Percentiles rank a stretch among this genome's conserved stretches.
Evolutionary conservation across 2,329 filamentous ascomycete genomes (phyloP).

Genomic region (Penicillium sp.): DNA sequence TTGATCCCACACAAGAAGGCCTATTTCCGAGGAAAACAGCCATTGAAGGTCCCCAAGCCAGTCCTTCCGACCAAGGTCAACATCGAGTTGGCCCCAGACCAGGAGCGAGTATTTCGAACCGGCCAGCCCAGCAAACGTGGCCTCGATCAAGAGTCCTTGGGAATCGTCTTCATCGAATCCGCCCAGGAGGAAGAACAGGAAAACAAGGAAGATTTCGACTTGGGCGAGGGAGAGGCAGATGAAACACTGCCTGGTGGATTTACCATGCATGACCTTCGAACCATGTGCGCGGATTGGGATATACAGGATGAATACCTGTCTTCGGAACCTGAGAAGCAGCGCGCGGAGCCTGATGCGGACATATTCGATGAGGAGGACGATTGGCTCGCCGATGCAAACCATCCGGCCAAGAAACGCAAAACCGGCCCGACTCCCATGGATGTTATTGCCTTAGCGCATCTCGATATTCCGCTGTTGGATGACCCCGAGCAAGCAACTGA

Average conservation of each 20-base stretch:
- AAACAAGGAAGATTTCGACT: conserved; percentile 51
- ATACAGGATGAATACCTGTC: conserved; percentile 51
- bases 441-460: conserved; percentile 56
- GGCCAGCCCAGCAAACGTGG: conserved; percentile 58
- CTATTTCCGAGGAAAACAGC: conserved; percentile 75
- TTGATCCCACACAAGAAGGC: conserved; percentile 80
- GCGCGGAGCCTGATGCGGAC: conserved; percentile 2
- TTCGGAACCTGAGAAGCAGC: conserved; percentile 18
- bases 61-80: conserved; percentile 85
- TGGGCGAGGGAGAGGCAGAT: conserved; percentile 59
- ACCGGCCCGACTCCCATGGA: conserved; percentile 45
- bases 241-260: conserved; percentile 67
- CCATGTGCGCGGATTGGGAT: conserved; percentile 86
- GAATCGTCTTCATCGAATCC: conserved; percentile 51
- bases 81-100: conserved; percentile 81
- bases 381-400: conserved; percentile 49
- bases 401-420: conserved; percentile 68
- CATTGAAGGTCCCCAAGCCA: conserved; percentile 75
- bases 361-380: conserved; percentile 56
- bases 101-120: conserved; percentile 83
- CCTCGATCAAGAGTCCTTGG: conserved; percentile 57
- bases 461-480: conserved; percentile 72
- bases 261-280: conserved; percentile 75
- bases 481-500: conserved; percentile 74
- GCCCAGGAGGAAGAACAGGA: conserved; percentile 52